Conservation (phyloP, 176 grass and related monocot genomes). For the Oryza officinalis region DNA sequence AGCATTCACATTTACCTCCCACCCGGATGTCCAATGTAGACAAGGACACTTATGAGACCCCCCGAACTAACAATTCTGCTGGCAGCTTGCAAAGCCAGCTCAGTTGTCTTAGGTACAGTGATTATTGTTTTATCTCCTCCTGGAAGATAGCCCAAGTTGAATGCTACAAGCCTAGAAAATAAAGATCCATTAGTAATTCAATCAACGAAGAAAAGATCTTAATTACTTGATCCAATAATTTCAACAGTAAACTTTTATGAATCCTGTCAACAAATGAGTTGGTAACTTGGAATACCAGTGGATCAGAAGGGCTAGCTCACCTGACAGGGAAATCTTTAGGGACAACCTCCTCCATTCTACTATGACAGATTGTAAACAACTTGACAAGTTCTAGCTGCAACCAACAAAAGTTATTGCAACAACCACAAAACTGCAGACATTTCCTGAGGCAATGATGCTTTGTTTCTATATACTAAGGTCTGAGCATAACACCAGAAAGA, state of each 20-base stretch:
- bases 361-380: constrained; percentile 75
- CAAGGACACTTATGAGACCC: constrained; percentile 79
- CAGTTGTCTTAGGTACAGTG: constrained; percentile 71
- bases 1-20: constrained; percentile 64
- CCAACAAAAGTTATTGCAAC: background rate
- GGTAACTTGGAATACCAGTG: constrained; percentile 16
- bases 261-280: background rate
- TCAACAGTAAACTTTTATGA: background rate
- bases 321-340: constrained; percentile 62
- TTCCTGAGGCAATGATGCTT: background rate
- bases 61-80: constrained; percentile 59
- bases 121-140: constrained; percentile 85
- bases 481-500: background rate
- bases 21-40: constrained; percentile 89
- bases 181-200: background rate
- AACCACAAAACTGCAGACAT: constrained; percentile 16
- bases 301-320: constrained; percentile 42
- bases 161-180: constrained; percentile 71
- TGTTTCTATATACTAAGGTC: constrained; percentile 23
- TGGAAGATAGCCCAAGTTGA: constrained; percentile 93
- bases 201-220: background rate
- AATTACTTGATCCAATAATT: constrained; percentile 27
- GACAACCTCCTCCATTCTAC: constrained; percentile 82
- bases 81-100: constrained; percentile 71
- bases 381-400: constrained; percentile 63